These are phyloP conservation scores for Ambrosia trifida DNA, from an alignment of 129 eudicot genomes.

Conservation along the genomic window DNA sequence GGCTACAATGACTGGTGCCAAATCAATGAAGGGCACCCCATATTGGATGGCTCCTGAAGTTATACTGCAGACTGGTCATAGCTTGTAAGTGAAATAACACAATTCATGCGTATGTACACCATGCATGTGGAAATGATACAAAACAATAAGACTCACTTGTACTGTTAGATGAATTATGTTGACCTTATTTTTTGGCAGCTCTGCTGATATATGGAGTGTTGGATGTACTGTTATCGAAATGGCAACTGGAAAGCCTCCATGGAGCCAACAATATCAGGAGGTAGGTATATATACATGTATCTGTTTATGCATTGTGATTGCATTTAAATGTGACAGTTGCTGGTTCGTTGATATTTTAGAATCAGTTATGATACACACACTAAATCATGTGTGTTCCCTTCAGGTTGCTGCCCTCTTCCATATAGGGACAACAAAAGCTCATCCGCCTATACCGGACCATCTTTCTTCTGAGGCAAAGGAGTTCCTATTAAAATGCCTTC, in stretches of 20 bases:
- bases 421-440: constrained; percentile 95
- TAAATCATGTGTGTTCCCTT: constrained; percentile 27
- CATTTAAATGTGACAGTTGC: constrained; percentile 2
- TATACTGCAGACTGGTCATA: constrained; percentile 13
- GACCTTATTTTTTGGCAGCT: constrained; percentile 41
- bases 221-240: constrained; percentile 97
- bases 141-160: neutral
- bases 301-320: constrained; percentile 6
- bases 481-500: constrained; percentile 83
- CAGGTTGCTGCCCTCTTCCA: constrained; percentile 97
- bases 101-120: constrained; percentile 8
- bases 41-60: constrained; percentile 76
- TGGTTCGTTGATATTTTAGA: constrained; percentile 17
- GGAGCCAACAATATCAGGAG: constrained; percentile 99
- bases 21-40: constrained; percentile 29
- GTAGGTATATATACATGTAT: constrained; percentile 27
- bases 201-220: constrained; percentile 99
- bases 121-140: constrained; percentile 1
- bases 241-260: constrained; percentile 99
- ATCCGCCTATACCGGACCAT: constrained; percentile 98
- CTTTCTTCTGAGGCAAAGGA: constrained; percentile 92
- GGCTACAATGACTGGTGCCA: constrained; percentile 20
- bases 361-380: neutral
- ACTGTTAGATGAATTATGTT: neutral
- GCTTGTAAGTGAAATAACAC: constrained; percentile 20